Conservation (phyloP, 768 basidiomycete genomes). For the Psilocybe sp. region DNA sequence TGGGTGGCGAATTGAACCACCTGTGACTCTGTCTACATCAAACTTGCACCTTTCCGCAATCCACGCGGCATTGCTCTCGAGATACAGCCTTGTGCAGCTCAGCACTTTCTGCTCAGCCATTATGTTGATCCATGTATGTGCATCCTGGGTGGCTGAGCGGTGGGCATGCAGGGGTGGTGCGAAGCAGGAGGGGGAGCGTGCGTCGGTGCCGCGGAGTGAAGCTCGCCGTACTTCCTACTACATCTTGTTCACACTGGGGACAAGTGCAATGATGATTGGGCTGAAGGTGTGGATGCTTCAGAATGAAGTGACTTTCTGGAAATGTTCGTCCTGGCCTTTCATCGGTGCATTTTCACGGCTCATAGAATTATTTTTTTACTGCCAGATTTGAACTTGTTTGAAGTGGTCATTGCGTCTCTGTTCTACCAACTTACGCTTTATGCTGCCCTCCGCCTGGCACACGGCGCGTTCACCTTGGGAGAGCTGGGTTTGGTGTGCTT, state of each 20-base stretch:
- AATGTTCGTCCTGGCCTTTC: slow-evolving; percentile 45
- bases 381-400: slow-evolving; percentile 75
- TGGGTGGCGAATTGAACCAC: slow-evolving; percentile 78
- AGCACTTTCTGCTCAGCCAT: slow-evolving; percentile 80
- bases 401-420: slow-evolving; percentile 65
- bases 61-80: slow-evolving; percentile 60
- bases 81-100: slow-evolving; percentile 75
- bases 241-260: slow-evolving; percentile 56
- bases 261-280: slow-evolving; percentile 48
- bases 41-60: slow-evolving; percentile 40
- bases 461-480: slow-evolving; percentile 93
- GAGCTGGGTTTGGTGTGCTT: slow-evolving; percentile 89
- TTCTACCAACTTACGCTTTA: slow-evolving; percentile 95
- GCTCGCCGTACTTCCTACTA: slow-evolving; percentile 60
- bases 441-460: slow-evolving; percentile 82
- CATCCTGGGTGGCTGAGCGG: slow-evolving; percentile 75
- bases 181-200: slow-evolving; percentile 64
- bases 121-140: slow-evolving; percentile 72
- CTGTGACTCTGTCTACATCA: slow-evolving; percentile 49
- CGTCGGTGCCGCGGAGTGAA: slow-evolving; percentile 77
- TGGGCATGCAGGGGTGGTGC: slow-evolving; percentile 35
- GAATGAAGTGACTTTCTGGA: slow-evolving; percentile 58
- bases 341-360: neutral
- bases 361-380: slow-evolving; percentile 1
- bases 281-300: slow-evolving; percentile 44